Base-by-base conservation (phyloP, 2,329 filamentous ascomycete genomes). In the Aspergillus costaricaensis region DNA sequence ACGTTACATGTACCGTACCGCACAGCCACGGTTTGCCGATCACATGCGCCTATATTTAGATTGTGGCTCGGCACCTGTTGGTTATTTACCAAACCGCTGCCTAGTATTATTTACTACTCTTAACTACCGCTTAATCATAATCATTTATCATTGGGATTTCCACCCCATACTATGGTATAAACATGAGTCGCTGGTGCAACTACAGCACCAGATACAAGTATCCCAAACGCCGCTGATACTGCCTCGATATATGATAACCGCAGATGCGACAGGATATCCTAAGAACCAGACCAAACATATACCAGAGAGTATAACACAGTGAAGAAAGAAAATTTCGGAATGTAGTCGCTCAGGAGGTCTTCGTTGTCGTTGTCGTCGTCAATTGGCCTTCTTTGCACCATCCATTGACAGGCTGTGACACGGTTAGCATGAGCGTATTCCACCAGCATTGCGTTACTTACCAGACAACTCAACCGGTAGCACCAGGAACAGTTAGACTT, bases 401-500 rank as follows among this genome's bases (percentile, higher is more conserved):
- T 60, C 75, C 74, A 55, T 79, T 79, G 62, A 80, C 72, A n/a
- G 77, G 76, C 76, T 78, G 61, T 23, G 4, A 55, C 30, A 17
- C 30, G 41, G 53, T 68, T 62, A 70, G 65, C 43, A 63, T 15
- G 12, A 14, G 10, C 12, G 12, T 14, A 12, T 14, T 15, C 12
- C 32, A 36, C 10, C 5, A 36, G 12, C 32, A 36, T 36, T 14
- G 32, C 5, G 12, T 15, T 17, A 88, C 91, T 86, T 81, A 95
- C 91, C 79, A 99, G 79, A 73, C 95, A 99, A 75, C 90, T 96
- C 68, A 99, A 78, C 72, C 96, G 95, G 81, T 96, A 95, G 82
- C 95, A 99, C 95, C 95, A 99, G 10, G 79, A 82, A 76, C 95
- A 99, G 30, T 85, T 88, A 52, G 87, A 86, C 39, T 72, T 68